Evolutionary conservation across 192 early-diverging fungal species (phyloP).

Genomic region (Rhizoclosmatium globosum): DNA sequence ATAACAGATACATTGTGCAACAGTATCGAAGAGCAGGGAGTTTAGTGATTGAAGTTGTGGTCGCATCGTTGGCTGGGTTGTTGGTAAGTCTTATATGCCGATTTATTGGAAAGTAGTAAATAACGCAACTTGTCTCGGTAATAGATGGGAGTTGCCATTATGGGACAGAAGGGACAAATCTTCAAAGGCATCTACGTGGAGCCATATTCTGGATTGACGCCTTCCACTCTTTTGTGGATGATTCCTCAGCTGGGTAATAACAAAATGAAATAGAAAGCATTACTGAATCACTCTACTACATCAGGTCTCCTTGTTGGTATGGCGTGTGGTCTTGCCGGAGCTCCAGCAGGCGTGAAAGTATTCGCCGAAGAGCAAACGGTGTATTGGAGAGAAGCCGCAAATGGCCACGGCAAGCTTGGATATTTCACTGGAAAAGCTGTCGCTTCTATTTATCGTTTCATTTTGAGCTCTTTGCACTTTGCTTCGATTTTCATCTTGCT

Average conservation of each 20-base stretch:
- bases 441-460: slow-evolving; percentile 40
- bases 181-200: slow-evolving; percentile 43
- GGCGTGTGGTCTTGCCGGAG: slow-evolving; percentile 43
- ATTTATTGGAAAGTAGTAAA: not conserved
- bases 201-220: slow-evolving; percentile 45
- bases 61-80: slow-evolving; percentile 46
- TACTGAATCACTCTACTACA: slow-evolving; percentile 27
- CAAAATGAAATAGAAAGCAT: too few species aligned
- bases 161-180: slow-evolving; percentile 12
- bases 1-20: slow-evolving; percentile 46
- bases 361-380: slow-evolving; percentile 55
- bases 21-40: slow-evolving; percentile 32
- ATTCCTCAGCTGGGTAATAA: slow-evolving; percentile 23
- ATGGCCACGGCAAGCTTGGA: slow-evolving; percentile 35
- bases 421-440: slow-evolving; percentile 46
- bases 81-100: slow-evolving; percentile 20
- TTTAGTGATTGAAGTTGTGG: slow-evolving; percentile 52
- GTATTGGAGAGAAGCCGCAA: slow-evolving; percentile 55
- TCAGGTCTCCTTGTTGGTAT: slow-evolving; percentile 44
- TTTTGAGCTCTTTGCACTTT: slow-evolving; percentile 38
- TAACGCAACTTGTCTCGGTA: not conserved
- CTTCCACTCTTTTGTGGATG: slow-evolving; percentile 41
- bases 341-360: slow-evolving; percentile 55
- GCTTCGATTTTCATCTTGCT: slow-evolving; percentile 39
- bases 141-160: slow-evolving; percentile 31